Evolutionary conservation across 805 yeast genomes (phyloP).

Genomic region (Candida germanica): DNA sequence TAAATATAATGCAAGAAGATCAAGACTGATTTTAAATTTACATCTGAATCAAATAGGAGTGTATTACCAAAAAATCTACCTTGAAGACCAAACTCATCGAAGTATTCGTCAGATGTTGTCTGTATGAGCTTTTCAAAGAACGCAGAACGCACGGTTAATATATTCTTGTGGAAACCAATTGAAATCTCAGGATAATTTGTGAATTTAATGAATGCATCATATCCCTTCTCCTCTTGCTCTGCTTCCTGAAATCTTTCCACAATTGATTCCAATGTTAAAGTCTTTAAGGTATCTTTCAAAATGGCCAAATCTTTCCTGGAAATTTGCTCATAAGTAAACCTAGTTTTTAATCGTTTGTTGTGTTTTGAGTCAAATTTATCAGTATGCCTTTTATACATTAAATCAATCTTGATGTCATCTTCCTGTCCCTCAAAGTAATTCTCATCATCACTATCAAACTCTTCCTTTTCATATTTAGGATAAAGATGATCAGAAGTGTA

Average conservation of each 20-base stretch:
- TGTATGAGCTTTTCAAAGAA: slow-evolving; percentile 22
- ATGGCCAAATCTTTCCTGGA: neutral
- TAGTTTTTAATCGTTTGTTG: slow-evolving; percentile 13
- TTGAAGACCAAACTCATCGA: slow-evolving; percentile 22
- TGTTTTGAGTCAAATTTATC: slow-evolving; percentile 14
- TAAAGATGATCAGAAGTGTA: slow-evolving; percentile 30
- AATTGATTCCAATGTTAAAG: neutral
- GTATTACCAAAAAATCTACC: slow-evolving; percentile 18
- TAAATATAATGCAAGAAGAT: slow-evolving; percentile 46
- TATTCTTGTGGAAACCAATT: slow-evolving; percentile 35
- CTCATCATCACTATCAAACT: slow-evolving; percentile 14
- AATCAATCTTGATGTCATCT: slow-evolving; percentile 19
- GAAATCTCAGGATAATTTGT: slow-evolving; percentile 17
- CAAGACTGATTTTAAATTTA: slow-evolving; percentile 38
- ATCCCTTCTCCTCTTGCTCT: slow-evolving; percentile 22
- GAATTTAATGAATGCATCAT: slow-evolving; percentile 33
- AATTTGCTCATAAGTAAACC: slow-evolving; percentile 17
- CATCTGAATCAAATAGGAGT: slow-evolving; percentile 18
- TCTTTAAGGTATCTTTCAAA: slow-evolving; percentile 1
- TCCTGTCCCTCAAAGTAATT: slow-evolving; percentile 13
- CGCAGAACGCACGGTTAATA: slow-evolving; percentile 31
- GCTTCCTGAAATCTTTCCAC: neutral
- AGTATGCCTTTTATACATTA: slow-evolving; percentile 11
- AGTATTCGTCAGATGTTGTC: slow-evolving; percentile 17
- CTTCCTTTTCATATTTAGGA: slow-evolving; percentile 16